Conservation (phyloP, 2,329 filamentous ascomycete species). For the Massarina eburnea region DNA sequence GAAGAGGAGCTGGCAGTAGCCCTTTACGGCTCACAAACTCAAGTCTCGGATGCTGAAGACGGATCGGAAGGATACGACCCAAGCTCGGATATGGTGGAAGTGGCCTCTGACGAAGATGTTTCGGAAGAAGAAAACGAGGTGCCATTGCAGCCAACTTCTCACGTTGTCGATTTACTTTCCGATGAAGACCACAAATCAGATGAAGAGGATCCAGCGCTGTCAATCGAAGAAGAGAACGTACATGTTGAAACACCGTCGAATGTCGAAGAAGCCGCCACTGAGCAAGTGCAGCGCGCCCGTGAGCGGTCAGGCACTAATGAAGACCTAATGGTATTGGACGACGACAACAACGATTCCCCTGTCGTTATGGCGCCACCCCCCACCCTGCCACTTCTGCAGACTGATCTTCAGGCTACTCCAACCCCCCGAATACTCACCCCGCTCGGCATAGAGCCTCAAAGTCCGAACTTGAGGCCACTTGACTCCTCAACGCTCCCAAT, state of each 20-base stretch:
- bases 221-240: not conserved
- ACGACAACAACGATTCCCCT: conserved; percentile 5
- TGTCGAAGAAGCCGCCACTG: not conserved
- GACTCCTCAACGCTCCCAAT: conserved; percentile 41
- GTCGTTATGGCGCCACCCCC: conserved; percentile 40
- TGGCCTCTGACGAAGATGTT: not conserved
- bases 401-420: conserved; percentile 14
- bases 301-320: conserved; percentile 7
- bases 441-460: conserved; percentile 35
- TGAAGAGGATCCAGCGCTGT: not conserved
- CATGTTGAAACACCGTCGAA: not conserved
- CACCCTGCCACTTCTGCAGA: conserved; percentile 24
- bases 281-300: not conserved
- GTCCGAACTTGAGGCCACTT: conserved; percentile 35
- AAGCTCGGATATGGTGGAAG: not conserved
- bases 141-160: not conserved
- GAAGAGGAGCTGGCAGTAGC: conserved; percentile 16
- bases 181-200: not conserved
- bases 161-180: not conserved
- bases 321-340: conserved; percentile 1
- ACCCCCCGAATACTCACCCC: conserved; percentile 30
- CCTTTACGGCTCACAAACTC: not conserved
- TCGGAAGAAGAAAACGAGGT: not conserved
- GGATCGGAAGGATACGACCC: conserved; percentile 2
- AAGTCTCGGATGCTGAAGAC: not conserved